Base-by-base conservation (phyloP, 805 yeast genomes). In the Isabelozyma rhagii region DNA sequence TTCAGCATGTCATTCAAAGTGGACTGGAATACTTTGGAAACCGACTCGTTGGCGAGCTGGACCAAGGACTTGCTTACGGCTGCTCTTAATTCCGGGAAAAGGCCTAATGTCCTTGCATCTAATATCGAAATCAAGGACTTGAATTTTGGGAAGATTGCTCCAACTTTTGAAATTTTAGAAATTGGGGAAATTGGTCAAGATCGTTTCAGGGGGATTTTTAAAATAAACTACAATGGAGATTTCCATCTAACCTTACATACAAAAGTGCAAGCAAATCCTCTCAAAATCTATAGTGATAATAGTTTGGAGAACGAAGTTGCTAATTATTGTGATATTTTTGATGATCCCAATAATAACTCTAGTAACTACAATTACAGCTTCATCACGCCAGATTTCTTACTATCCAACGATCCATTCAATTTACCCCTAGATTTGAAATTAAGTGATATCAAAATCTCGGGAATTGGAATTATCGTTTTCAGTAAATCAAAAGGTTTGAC, bases 401-500 rank as follows among this genome's bases (percentile, higher is more conserved):
- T 84, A 6, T 83, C 91, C 3, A 75, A 80, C 42, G 83, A 83
- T 47, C 79, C 87, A 34, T 84, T 90, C 60, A 83, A 88, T 14
- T 81, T 90, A 46, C 97, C 97, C 4, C 74, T 90, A 56, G 88
- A 87, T 61, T 74, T 90, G 58, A 84, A 85, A 39, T 71, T 90
- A 47, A 81, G 90, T 40, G 84, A 87, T 49, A 84, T 90, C 53
- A 77, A 78, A 57, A 74, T 90, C 47, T 81, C 84, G 49, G 94
- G 96, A 1, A 90, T 91, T 51, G 90, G 92, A 21, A 86, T 90
- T 47, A 82, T 89, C 53, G 97, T 90, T 3, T 90, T 87, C 63
- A 82, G 87, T 28, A 85, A 87, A 59, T 77, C 87, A 3, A 89
- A 89, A 60, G 97, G 97, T 1, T 75, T 90, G 49, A 90, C 97